Base-by-base conservation (phyloP, 208 protist species). In the Blastocrithidia nonstop region DNA sequence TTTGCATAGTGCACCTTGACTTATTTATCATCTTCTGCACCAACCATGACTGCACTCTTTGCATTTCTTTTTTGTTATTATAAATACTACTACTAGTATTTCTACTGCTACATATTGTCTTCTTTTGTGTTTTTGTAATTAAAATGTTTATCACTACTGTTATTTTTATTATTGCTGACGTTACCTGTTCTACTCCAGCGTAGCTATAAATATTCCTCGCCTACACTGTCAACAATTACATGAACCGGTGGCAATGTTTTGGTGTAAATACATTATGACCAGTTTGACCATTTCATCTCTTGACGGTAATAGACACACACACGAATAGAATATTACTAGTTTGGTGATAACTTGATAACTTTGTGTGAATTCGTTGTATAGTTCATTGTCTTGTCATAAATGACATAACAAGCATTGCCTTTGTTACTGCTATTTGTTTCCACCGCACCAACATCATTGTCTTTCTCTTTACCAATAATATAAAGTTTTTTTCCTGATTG, bases 161-260 rank as follows among this genome's bases (percentile, higher is more conserved):
- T 35, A n/a, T 35, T n/a, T 15, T 15, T 35, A n/a, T 35, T 11
- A 6, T 4, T 7, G 19, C 16, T 22, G 45, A 16, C 29, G 45
- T 26, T 9, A 22, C 31, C 9, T 27, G 58, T 4, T 49, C 87
- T 66, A 46, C 82, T 68, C 87, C 87, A 95, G 13, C 42, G 64
- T 17, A 91, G 50, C 23, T 71, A 68, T 33, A 87, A 75, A 48
- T 82, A 81, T 54, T 95, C 80, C 54, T 83, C 80, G 20, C 87
- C 80, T 22, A 95, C 75, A 24, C 80, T 71, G 4, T 50, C 60
- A 24, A 85, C 67, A 25, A 56, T 48, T 5, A 52, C 65, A 7
- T 49, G 46, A 7, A 93, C 83, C 15, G 69, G 48, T 37, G 70
- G 53, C 33, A 84, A 47, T 6, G 81, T 81, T 27, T 53, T 46